A percentile compares a stretch with the other conserved stretches of the same genome.
These are phyloP conservation scores for Exophiala aquamarina DNA, from an alignment of 2,329 filamentous ascomycete species.

Conservation along the genomic window DNA sequence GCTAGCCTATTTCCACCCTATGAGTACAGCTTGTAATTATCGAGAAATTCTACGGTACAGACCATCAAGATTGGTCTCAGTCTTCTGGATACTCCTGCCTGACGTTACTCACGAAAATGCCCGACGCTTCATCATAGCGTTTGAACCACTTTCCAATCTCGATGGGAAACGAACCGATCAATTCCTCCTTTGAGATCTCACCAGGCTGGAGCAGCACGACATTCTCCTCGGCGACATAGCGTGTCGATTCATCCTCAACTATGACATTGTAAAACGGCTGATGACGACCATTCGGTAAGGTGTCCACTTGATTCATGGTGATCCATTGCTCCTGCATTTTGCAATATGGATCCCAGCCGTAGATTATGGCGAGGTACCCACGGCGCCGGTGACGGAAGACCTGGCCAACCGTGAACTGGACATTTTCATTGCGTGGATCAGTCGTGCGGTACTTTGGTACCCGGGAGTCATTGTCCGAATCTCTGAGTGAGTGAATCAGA, in stretches of 20 bases:
- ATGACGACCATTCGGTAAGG: conserved; percentile 56
- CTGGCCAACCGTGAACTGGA: conserved; percentile 73
- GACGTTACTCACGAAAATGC: conserved; percentile 80
- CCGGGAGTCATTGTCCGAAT: conserved; percentile 51
- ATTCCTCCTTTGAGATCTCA: conserved; percentile 52
- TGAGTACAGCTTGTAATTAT: no score
- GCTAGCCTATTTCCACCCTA: no score
- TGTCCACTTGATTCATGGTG: conserved; percentile 62
- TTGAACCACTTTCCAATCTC: conserved; percentile 82
- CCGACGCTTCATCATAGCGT: conserved; percentile 68
- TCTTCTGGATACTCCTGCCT: conserved; percentile 84
- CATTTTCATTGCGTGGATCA: conserved; percentile 33
- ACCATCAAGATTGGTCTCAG: conserved; percentile 38
- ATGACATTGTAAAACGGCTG: conserved; percentile 84
- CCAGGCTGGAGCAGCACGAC: conserved; percentile 61
- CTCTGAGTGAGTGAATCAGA: conserved; percentile 55
- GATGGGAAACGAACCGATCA: conserved; percentile 22
- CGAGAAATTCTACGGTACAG: no score
- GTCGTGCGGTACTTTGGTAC: conserved; percentile 27
- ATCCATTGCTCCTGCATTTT: conserved; percentile 64
- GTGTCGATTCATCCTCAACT: conserved; percentile 68
- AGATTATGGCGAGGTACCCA: conserved; percentile 75
- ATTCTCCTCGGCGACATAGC: conserved; percentile 80
- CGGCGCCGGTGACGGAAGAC: conserved; percentile 83
- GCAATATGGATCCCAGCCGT: conserved; percentile 75